phyloP scores from a whole-genome alignment of 78 protist genomes.

The Guillardia theta region DNA sequence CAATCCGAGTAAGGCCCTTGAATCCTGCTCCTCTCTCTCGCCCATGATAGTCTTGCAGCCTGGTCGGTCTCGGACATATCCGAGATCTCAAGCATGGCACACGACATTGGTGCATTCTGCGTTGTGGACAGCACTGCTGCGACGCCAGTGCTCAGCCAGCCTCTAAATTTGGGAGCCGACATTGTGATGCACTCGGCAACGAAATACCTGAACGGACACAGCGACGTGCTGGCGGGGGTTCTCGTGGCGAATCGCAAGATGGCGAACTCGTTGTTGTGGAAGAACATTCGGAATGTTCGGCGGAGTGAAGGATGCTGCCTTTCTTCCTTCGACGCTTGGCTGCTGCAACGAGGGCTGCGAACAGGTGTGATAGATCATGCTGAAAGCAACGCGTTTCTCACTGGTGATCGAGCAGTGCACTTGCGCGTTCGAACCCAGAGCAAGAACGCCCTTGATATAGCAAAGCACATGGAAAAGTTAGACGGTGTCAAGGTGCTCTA shows the following conservation, averaged over 20 bases:
- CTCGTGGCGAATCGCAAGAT: too few relatives aligned
- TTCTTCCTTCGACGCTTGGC: too few relatives aligned
- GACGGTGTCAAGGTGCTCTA: background rate
- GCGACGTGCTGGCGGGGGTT: slow-evolving; percentile 53
- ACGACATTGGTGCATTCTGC: background rate
- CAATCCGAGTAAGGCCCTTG: slow-evolving; percentile 49
- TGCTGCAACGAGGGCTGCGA: too few relatives aligned
- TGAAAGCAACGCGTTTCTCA: too few relatives aligned
- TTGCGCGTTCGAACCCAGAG: too few relatives aligned
- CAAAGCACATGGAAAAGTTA: too few relatives aligned
- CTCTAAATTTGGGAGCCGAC: slow-evolving; percentile 70
- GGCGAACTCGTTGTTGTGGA: too few relatives aligned
- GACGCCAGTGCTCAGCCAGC: background rate
- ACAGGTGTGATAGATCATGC: too few relatives aligned
- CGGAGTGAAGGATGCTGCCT: too few relatives aligned
- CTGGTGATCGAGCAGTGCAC: too few relatives aligned
- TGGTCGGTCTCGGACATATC: background rate
- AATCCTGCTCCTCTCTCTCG: background rate
- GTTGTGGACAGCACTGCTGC: background rate
- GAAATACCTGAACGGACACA: slow-evolving; percentile 59
- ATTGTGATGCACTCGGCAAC: slow-evolving; percentile 68
- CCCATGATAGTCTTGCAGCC: background rate
- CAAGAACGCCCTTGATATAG: too few relatives aligned
- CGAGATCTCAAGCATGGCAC: background rate
- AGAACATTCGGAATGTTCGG: too few relatives aligned